Evolutionary conservation across 257 asterid species (phyloP).

Genomic region (Solanum virginianum): DNA sequence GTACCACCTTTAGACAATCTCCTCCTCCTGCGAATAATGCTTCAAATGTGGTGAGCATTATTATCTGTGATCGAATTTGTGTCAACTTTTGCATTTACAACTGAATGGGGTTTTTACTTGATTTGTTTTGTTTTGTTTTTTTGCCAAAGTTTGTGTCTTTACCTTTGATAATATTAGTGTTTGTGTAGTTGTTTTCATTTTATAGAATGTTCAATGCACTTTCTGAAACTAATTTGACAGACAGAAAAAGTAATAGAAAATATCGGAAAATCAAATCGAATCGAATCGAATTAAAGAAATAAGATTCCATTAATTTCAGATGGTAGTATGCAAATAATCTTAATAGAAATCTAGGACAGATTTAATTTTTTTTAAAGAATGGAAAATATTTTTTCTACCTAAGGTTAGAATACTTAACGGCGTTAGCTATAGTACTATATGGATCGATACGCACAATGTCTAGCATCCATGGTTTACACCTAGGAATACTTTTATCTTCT

Average conservation of each 20-base stretch:
- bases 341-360: no score
- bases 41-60: slow-evolving; percentile 29
- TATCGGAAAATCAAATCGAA: no score
- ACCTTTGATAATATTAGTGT: not conserved
- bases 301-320: no score
- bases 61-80: not conserved
- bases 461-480: no score
- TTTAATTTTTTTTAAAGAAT: no score
- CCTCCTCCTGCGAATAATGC: slow-evolving; percentile 10
- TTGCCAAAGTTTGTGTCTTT: not conserved
- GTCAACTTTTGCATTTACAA: not conserved
- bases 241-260: no score
- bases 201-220: not conserved
- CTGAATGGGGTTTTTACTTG: not conserved
- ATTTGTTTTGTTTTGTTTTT: not conserved
- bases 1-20: no score
- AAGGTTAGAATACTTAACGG: no score
- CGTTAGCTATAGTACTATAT: no score
- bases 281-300: not conserved
- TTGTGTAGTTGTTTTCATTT: not conserved
- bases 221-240: not conserved
- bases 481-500: no score
- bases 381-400: not conserved
- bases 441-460: no score
- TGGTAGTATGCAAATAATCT: no score